A percentile compares a stretch with the other conserved stretches of the same genome.
Conservation (phyloP, 805 yeast species). For the Myxozyma neotropica region DNA sequence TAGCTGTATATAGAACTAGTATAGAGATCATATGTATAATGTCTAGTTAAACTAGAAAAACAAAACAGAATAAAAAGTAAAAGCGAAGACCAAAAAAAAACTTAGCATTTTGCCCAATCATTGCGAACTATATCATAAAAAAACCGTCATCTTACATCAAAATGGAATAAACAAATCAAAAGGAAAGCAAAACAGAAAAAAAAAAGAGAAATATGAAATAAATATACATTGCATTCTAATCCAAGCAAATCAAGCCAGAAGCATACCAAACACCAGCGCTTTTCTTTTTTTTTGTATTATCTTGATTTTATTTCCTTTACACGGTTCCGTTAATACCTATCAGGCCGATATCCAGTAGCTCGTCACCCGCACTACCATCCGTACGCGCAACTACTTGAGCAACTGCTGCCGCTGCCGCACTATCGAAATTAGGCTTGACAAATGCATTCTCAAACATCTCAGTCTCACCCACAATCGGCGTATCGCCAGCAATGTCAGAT, state of each 20-base stretch:
- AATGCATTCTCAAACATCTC: constrained; percentile 6
- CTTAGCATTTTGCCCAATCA: too few relatives aligned
- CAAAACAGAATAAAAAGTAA: neutral
- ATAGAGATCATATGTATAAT: too few relatives aligned
- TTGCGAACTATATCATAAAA: too few relatives aligned
- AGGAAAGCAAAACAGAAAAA: too few relatives aligned
- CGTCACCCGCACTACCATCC: constrained; percentile 5
- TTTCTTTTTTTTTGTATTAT: neutral
- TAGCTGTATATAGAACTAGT: constrained; percentile 1
- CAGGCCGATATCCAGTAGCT: constrained; percentile 8
- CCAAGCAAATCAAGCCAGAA: too few relatives aligned
- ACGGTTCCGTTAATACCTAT: constrained; percentile 12
- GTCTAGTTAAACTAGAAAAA: neutral
- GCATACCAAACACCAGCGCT: neutral
- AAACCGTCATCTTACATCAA: too few relatives aligned
- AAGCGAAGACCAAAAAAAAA: neutral
- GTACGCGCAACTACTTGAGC: too few relatives aligned
- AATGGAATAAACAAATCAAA: too few relatives aligned
- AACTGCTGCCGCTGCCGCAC: neutral
- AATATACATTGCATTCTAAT: too few relatives aligned
- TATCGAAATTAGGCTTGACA: neutral
- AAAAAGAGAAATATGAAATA: too few relatives aligned
- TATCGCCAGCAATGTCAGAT: neutral
- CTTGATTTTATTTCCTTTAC: neutral
- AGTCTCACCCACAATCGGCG: neutral